phyloP scores from a whole-genome alignment of 225 moss, liverwort and hornwort genomes.

The Straminergon stramineum region DNA sequence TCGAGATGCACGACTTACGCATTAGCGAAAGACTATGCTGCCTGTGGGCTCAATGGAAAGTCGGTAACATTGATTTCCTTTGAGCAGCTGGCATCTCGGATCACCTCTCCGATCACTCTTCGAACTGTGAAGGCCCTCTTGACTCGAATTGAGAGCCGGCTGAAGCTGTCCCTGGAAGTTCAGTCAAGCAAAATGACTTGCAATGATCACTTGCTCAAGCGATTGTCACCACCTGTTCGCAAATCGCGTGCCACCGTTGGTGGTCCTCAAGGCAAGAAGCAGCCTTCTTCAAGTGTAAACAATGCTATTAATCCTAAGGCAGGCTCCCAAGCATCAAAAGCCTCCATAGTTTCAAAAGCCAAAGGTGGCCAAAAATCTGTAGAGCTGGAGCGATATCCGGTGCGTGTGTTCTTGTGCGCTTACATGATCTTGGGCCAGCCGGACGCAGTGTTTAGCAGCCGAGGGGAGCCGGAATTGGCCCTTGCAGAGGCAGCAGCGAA shows the following conservation, averaged over 20 bases:
- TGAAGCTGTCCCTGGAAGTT: constrained; percentile 66
- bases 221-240: constrained; percentile 51
- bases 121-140: constrained; percentile 76
- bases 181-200: constrained; percentile 45
- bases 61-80: constrained; percentile 69
- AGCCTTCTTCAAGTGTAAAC: background rate
- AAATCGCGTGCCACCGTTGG: constrained; percentile 26
- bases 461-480: constrained; percentile 40
- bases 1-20: constrained; percentile 80
- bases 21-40: constrained; percentile 62
- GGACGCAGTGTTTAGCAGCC: constrained; percentile 51
- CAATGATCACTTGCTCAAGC: constrained; percentile 70
- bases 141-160: constrained; percentile 77
- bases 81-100: constrained; percentile 86
- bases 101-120: constrained; percentile 79
- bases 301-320: background rate
- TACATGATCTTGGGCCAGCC: constrained; percentile 64
- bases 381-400: constrained; percentile 45
- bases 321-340: background rate
- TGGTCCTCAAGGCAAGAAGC: constrained; percentile 11
- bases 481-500: constrained; percentile 48
- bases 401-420: constrained; percentile 54
- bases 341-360: background rate
- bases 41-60: constrained; percentile 69
- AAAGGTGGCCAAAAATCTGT: constrained; percentile 9